Conservation (phyloP, 257 asterid genomes). For the Solanum tarijense region DNA sequence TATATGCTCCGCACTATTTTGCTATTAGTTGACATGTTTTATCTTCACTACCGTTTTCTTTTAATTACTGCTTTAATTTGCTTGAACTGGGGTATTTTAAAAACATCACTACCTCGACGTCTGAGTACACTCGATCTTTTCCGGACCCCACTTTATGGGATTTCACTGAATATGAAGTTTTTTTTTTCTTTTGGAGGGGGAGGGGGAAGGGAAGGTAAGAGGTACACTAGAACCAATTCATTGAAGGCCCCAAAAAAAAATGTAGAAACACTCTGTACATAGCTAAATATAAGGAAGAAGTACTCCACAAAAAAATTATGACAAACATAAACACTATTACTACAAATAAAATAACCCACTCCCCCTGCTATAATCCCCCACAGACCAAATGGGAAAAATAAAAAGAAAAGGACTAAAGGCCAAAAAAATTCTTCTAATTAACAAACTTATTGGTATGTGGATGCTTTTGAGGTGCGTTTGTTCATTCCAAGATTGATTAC, state of each 20-base stretch:
- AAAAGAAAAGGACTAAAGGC: neutral
- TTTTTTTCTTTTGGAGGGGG: neutral
- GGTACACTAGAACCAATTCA: neutral
- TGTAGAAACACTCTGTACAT: neutral
- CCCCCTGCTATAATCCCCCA: neutral
- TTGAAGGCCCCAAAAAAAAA: neutral
- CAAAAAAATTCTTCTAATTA: neutral
- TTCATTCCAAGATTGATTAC: slow-evolving; percentile 70
- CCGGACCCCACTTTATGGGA: fast-evolving
- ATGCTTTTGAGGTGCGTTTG: slow-evolving; percentile 86
- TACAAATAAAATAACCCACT: neutral
- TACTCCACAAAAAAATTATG: neutral
- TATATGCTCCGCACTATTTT: no score
- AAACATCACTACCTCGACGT: neutral
- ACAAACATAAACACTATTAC: neutral
- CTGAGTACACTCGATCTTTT: fast-evolving
- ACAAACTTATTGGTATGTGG: slow-evolving; percentile 38
- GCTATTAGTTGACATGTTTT: no score
- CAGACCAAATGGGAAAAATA: neutral
- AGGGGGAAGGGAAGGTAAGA: neutral
- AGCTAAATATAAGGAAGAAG: neutral
- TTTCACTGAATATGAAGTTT: fast-evolving
- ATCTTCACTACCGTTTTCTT: fast-evolving
- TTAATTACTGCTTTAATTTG: no score
- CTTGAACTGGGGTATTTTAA: no score